Percentiles rank a stretch among this genome's conserved stretches.
Conservation (phyloP, 768 basidiomycete species). For the Boletus insuetus region DNA sequence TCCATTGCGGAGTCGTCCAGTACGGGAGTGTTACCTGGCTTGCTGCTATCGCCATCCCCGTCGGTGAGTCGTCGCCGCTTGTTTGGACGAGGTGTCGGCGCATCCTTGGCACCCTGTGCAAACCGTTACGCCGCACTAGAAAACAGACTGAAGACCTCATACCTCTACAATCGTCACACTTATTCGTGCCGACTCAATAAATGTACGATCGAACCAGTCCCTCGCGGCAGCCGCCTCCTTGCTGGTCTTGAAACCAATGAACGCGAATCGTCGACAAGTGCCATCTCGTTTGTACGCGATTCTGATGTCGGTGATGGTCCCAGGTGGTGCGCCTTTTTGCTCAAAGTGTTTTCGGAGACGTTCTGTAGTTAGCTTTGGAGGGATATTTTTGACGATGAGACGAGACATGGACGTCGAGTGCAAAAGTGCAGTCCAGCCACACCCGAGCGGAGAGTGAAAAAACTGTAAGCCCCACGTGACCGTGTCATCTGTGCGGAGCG, state of each 20-base stretch:
- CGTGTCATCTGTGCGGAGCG: too few species aligned
- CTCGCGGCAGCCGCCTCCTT: slow-evolving; percentile 71
- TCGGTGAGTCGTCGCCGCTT: slow-evolving; percentile 65
- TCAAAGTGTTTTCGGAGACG: slow-evolving; percentile 69
- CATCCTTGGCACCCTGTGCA: slow-evolving; percentile 62
- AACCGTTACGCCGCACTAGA: slow-evolving; percentile 3
- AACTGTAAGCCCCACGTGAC: too few species aligned
- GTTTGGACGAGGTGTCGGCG: slow-evolving; percentile 63
- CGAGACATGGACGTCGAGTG: slow-evolving; percentile 58
- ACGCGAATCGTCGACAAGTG: slow-evolving; percentile 84
- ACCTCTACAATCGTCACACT: slow-evolving; percentile 78
- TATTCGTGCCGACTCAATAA: slow-evolving; percentile 76
- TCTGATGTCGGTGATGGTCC: slow-evolving; percentile 82
- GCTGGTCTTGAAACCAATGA: slow-evolving; percentile 84
- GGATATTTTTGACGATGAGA: slow-evolving; percentile 80
- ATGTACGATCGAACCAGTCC: slow-evolving; percentile 84
- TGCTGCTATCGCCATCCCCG: slow-evolving; percentile 35
- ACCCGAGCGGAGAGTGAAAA: too few species aligned
- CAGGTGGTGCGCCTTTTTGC: slow-evolving; percentile 55
- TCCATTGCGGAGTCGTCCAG: slow-evolving; percentile 35
- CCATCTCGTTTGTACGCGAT: slow-evolving; percentile 76
- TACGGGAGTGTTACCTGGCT: slow-evolving; percentile 4
- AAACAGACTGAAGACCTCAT: neutral
- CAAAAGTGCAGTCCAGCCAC: neutral
- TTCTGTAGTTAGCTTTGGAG: slow-evolving; percentile 61